A percentile compares a stretch with the other conserved stretches of the same genome.
phyloP scores from a whole-genome alignment of 306 rosid species.

The Sophora flavescens region DNA sequence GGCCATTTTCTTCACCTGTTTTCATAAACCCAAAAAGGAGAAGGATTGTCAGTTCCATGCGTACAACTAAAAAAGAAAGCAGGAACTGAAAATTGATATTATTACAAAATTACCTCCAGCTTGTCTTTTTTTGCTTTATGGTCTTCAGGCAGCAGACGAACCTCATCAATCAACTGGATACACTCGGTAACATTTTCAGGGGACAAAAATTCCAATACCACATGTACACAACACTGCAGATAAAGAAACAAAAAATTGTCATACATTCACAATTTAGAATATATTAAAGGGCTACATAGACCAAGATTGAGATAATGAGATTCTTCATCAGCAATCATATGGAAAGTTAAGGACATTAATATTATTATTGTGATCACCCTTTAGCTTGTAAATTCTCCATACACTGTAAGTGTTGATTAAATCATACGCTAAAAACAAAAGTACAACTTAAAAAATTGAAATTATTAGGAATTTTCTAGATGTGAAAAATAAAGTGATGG shows the following conservation, averaged over 20 bases:
- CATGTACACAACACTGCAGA: conserved; percentile 86
- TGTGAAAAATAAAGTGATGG: conserved; percentile 16
- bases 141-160: conserved; percentile 69
- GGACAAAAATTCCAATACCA: conserved; percentile 85
- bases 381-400: conserved; percentile 1
- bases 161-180: conserved; percentile 75
- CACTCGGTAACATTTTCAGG: conserved; percentile 83
- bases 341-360: conserved; percentile 10
- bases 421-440: conserved; percentile 6
- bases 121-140: conserved; percentile 80
- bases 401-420: neutral
- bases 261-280: conserved; percentile 31
- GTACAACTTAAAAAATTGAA: neutral
- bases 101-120: conserved; percentile 68
- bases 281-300: neutral
- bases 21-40: conserved; percentile 35
- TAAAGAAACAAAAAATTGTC: conserved; percentile 41
- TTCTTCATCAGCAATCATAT: neutral
- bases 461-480: conserved; percentile 3
- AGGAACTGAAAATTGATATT: conserved; percentile 33
- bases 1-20: conserved; percentile 90
- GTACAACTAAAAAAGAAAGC: conserved; percentile 25
- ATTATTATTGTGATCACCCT: conserved; percentile 13
- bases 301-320: neutral
- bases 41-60: conserved; percentile 27